Evolutionary conservation across 2,329 filamentous ascomycete species (phyloP), one percentile per base, ranked within the genome.

Genomic region (Diaporthe vaccinii): DNA sequence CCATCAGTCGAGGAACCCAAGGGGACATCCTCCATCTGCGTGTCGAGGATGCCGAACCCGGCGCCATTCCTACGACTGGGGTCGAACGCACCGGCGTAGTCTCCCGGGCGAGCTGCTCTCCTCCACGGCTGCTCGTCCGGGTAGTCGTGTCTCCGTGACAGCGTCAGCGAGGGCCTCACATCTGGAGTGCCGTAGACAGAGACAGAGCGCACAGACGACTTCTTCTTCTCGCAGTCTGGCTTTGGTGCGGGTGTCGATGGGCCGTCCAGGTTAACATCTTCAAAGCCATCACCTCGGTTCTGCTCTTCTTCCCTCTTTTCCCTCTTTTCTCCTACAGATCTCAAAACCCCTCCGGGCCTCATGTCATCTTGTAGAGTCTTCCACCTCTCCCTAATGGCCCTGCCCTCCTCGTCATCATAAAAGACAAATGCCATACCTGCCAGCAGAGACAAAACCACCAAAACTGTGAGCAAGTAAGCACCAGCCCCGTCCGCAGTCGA

Each of bases 401-500:
- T 72, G 20, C 28, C 51, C 36, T 58, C 59, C 15, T 36, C 41
- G 53, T 77, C 77, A 28, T 77, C 70, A 28, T 49, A 10, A 31
- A 78, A 73, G 15, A 75, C 39, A 55, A 78, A 77, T n/a, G 22
- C 6, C 20, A 78, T 73, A 22, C 65, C 75, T 10, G 44, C 31
- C 36, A 77, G n/a, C 31, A 78, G 20, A 7, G 39, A 53, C 9
- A 75, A 7, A 12, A 74, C 20, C 22, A 73, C 76, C 7, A 78
- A 34, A 3, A 67, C 65, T 46, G 93, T 96, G 69, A 87, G 78
- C 76, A 95, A 89, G 15, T 90, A 90, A 51, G 93, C 94, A 15
- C 93, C 94, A 9, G 90, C 93, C 77, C 86, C 90, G 80, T 96
- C 94, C 10, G 87, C 91, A 1, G 86, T 87, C 3, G 89, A 90